These are phyloP conservation scores for Ustanciosporium gigantosporum DNA, from an alignment of 1,284 basidiomycete species.

Conservation along the genomic window DNA sequence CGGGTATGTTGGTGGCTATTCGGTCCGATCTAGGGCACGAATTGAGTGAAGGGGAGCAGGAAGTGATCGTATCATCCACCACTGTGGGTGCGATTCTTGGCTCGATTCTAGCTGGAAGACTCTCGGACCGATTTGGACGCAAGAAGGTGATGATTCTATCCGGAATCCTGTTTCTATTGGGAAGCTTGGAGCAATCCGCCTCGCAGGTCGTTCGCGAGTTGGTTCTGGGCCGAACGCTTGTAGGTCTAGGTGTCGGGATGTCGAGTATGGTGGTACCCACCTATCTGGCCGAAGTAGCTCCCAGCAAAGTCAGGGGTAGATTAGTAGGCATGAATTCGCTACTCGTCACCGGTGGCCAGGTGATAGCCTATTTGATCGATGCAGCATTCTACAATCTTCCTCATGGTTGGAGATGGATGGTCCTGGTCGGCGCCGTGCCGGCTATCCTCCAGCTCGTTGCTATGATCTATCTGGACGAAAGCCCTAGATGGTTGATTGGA, in stretches of 20 bases:
- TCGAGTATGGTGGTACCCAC: slow-evolving; percentile 47
- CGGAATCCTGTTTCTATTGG: slow-evolving; percentile 47
- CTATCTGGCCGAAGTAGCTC: slow-evolving; percentile 49
- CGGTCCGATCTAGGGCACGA: slow-evolving; percentile 44
- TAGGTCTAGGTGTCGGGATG: slow-evolving; percentile 51
- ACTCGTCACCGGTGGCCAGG: slow-evolving; percentile 55
- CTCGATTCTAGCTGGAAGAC: slow-evolving; percentile 34
- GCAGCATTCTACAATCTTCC: slow-evolving; percentile 48
- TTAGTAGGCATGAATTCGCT: slow-evolving; percentile 49
- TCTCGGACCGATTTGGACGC: slow-evolving; percentile 44
- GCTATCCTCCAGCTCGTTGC: slow-evolving; percentile 48
- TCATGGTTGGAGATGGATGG: slow-evolving; percentile 56
- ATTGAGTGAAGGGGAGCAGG: slow-evolving; percentile 49
- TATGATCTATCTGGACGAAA: slow-evolving; percentile 51
- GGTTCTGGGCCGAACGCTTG: slow-evolving; percentile 45
- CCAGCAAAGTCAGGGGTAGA: slow-evolving; percentile 40
- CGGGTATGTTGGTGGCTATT: slow-evolving; percentile 51
- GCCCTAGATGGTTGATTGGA: slow-evolving; percentile 47
- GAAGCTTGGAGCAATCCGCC: slow-evolving; percentile 49
- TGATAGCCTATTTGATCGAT: slow-evolving; percentile 46
- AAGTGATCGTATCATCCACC: slow-evolving; percentile 49
- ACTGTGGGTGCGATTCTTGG: slow-evolving; percentile 53
- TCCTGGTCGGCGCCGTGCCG: slow-evolving; percentile 40
- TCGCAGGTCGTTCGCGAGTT: slow-evolving; percentile 48
- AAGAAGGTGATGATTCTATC: slow-evolving; percentile 47